phyloP scores from a whole-genome alignment of 2,329 filamentous ascomycete species.

The Colletotrichum tamarilloi region DNA sequence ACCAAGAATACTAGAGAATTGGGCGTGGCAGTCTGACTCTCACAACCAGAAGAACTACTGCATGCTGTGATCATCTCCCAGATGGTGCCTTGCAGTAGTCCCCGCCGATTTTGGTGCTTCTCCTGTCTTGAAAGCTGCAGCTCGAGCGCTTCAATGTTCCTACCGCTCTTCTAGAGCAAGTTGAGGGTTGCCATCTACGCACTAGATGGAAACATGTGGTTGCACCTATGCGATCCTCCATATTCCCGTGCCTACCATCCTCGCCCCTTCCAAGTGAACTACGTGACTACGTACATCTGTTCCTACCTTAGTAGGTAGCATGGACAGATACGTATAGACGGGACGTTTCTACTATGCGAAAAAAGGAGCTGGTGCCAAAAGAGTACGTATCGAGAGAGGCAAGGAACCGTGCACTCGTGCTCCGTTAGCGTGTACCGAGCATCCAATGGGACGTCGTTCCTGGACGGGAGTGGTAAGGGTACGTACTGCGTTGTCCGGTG shows the following conservation, averaged over 20 bases:
- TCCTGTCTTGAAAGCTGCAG: constrained; percentile 34
- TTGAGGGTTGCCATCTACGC: not conserved
- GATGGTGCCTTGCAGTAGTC: constrained; percentile 37
- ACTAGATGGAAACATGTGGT: constrained; percentile 22
- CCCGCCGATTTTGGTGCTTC: constrained; percentile 26
- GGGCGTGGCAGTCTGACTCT: constrained; percentile 1
- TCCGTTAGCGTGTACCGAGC: constrained; percentile 16
- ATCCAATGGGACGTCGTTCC: constrained; percentile 7
- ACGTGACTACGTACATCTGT: not conserved
- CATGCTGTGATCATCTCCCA: constrained; percentile 17
- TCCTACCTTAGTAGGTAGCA: not conserved
- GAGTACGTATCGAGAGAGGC: constrained; percentile 5
- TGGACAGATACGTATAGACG: not conserved
- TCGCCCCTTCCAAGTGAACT: constrained; percentile 10
- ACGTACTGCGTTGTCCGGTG: constrained; percentile 18
- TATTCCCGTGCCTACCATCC: constrained; percentile 8
- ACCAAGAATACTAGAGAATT: not conserved
- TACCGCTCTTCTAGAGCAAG: constrained; percentile 7
- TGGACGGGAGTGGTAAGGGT: constrained; percentile 16
- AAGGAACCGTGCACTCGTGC: constrained; percentile 2
- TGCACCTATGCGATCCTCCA: constrained; percentile 15
- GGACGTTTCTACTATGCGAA: not conserved
- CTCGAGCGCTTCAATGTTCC: constrained; percentile 26
- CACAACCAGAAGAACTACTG: constrained; percentile 4
- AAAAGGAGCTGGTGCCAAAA: not conserved